A percentile compares a stretch with the other conserved stretches of the same genome.
These are phyloP conservation scores for Nematocida sp. DNA, from an alignment of 371 early-diverging fungal species.

Conservation along the genomic window DNA sequence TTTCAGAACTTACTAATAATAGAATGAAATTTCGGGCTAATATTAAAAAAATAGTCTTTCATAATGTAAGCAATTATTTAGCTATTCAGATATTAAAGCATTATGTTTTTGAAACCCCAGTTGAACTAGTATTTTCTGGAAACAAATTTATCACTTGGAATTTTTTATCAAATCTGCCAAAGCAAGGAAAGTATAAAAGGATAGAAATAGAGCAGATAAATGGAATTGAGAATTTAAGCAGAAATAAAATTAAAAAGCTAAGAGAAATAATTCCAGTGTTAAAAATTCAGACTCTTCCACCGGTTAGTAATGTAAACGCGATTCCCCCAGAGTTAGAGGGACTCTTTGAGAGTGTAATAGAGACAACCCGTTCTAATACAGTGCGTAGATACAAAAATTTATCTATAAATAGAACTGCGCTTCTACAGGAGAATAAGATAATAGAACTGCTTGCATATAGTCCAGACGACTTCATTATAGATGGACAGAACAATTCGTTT, in stretches of 20 bases:
- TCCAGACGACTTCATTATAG: not conserved
- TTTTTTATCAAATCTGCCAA: not conserved
- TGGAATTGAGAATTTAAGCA: not conserved
- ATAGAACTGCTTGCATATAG: not conserved
- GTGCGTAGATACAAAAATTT: not conserved
- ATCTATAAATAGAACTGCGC: not conserved
- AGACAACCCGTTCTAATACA: not conserved
- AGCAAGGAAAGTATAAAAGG: not conserved
- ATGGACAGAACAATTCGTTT: not conserved
- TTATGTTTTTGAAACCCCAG: not conserved
- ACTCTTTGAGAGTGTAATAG: not conserved
- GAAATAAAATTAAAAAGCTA: not conserved
- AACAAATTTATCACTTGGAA: not conserved
- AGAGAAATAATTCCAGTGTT: not conserved
- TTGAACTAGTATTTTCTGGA: not conserved
- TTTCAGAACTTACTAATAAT: too few species aligned
- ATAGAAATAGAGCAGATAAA: not conserved
- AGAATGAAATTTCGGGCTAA: too few species aligned
- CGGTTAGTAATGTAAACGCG: not conserved
- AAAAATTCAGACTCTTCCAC: not conserved
- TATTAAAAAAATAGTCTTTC: constrained; percentile 7
- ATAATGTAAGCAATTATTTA: not conserved
- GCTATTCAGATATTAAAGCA: not conserved
- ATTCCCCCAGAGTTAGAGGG: not conserved
- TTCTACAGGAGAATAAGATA: not conserved